phyloP scores from a whole-genome alignment of 2,329 filamentous ascomycete genomes.

The Setomelanomma holmii region DNA sequence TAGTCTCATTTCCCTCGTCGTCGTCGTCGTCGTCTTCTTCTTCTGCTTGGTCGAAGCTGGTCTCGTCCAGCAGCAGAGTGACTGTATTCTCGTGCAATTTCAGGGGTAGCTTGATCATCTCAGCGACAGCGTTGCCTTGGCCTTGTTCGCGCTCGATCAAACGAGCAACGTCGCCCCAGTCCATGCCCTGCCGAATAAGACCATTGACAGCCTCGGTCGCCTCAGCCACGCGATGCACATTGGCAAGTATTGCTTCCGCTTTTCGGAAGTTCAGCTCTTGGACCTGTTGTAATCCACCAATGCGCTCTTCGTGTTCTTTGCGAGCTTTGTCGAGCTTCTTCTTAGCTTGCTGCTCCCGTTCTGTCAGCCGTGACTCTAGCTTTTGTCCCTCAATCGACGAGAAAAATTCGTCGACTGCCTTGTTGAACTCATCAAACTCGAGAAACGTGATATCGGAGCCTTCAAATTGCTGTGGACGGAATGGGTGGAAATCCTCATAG shows the following conservation, averaged over 20 bases:
- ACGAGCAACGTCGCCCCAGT: constrained; percentile 91
- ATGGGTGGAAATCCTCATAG: constrained; percentile 96
- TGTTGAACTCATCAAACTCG: constrained; percentile 85
- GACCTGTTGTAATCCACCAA: constrained; percentile 81
- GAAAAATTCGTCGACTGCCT: constrained; percentile 95
- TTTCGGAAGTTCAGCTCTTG: constrained; percentile 87
- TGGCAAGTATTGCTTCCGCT: constrained; percentile 88
- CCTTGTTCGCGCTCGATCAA: constrained; percentile 87
- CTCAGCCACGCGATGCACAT: constrained; percentile 89
- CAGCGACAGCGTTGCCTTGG: constrained; percentile 81
- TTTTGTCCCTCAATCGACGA: constrained; percentile 95
- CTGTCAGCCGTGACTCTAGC: constrained; percentile 80
- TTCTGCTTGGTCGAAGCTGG: constrained; percentile 68
- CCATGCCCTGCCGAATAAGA: constrained; percentile 92
- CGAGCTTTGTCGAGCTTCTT: constrained; percentile 85
- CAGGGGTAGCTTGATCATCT: constrained; percentile 83
- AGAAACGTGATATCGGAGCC: constrained; percentile 72
- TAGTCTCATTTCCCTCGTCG: constrained; percentile 63
- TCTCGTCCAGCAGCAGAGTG: constrained; percentile 78
- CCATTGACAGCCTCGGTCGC: constrained; percentile 92
- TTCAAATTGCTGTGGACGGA: constrained; percentile 81
- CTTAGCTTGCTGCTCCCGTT: constrained; percentile 81
- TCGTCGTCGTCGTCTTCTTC: constrained; percentile 64
- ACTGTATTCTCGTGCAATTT: constrained; percentile 90
- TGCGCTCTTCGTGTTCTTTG: constrained; percentile 81